These are phyloP conservation scores for Metschnikowia reukaufii DNA, from an alignment of 805 yeast species.

Conservation along the genomic window DNA sequence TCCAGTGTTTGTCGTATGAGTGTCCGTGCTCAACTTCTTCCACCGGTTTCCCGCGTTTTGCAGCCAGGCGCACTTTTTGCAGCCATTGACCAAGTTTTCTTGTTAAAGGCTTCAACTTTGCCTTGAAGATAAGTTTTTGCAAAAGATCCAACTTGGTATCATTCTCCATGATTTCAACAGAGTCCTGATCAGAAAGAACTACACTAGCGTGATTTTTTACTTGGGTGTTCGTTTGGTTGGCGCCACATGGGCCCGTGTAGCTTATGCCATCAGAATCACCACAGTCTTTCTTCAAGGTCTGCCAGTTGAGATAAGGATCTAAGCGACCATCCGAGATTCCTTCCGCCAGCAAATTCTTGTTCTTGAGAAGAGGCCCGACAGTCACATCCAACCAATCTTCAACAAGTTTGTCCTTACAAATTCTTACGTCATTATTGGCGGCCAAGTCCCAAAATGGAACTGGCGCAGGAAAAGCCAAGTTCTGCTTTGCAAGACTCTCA, in stretches of 20 bases:
- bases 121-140: not conserved
- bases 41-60: not conserved
- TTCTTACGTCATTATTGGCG: not conserved
- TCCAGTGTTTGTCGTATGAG: not conserved
- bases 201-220: not conserved
- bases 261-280: not conserved
- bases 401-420: not conserved
- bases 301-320: not conserved
- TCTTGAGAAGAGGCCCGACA: not conserved
- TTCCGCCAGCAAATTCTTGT: not conserved
- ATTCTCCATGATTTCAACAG: not conserved
- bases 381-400: not conserved
- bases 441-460: not conserved
- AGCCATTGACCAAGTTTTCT: constrained; percentile 1
- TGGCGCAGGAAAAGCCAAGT: not conserved
- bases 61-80: constrained; percentile 6
- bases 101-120: not conserved
- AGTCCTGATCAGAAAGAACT: not conserved
- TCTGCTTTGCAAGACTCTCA: not conserved
- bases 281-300: not conserved
- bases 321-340: not conserved
- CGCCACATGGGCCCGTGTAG: not conserved
- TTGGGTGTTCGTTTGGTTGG: not conserved
- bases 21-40: not conserved
- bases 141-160: not conserved